Evolutionary conservation across 345 rosid species (phyloP), one percentile per base, ranked within the genome.

Genomic region (Microthlaspi erraticum): DNA sequence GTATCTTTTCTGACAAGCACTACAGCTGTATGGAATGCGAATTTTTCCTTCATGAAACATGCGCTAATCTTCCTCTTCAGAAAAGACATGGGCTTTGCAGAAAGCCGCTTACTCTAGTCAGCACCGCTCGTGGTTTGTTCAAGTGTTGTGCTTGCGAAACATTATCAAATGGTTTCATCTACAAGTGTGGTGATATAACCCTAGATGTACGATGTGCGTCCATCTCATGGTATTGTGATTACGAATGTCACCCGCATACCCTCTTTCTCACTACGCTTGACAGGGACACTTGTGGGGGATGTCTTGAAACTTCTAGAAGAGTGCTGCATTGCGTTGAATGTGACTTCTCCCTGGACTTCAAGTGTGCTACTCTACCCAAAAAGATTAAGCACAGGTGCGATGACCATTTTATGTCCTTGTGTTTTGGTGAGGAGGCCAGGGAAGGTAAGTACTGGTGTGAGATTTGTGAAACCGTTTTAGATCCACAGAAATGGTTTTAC

Each of bases 401-500:
- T 36, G 64, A 58, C 32, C 64, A 58, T 58, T 58, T 38, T 38
- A 2, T 58, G 10, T 11, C 14, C 0, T 9, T 58, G 32, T 7
- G 64, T 37, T 18, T 4, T 6, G 64, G 48, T 39, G 45, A 19
- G 16, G 19, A 58, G 16, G 46, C 45, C 5, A 57, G 38, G 12
- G 6, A 11, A 3, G 64, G 45, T 10, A 37, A 58, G 46, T 58
- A 37, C 10, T 58, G 63, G 63, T 58, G 63, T 38, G 63, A 58
- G 46, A 16, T 58, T 37, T 58, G 63, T 37, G 63, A 58, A 38
- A 18, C 32, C 31, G 4, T 58, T 58, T 58, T 58, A 58, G 29
- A 58, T 18, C 46, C 63, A 18, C 45, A 37, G 38, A 37, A 34
- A 17, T 58, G 63, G 63, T 58, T 58, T 37, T 58, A 58, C 46